Evolutionary conservation across 2,329 filamentous ascomycete species (phyloP).

Genomic region (Arthroderma sp.): DNA sequence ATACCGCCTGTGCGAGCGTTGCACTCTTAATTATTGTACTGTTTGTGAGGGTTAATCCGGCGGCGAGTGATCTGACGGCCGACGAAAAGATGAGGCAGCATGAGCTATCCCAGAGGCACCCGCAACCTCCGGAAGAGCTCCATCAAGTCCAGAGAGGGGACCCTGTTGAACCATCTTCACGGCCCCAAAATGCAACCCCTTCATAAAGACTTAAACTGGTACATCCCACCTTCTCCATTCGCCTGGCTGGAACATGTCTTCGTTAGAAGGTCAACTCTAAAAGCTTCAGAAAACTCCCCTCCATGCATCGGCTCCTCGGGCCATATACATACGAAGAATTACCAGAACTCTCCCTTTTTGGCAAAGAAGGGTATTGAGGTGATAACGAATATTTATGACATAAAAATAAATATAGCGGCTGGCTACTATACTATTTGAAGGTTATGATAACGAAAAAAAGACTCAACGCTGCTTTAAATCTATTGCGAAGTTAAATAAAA

Average conservation of each 20-base stretch:
- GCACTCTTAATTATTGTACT: conserved; percentile 42
- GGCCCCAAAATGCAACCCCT: background rate
- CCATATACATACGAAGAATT: no score
- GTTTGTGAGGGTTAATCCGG: conserved; percentile 45
- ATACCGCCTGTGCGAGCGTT: conserved; percentile 43
- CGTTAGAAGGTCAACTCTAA: background rate
- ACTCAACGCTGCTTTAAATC: no score
- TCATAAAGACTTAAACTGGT: background rate
- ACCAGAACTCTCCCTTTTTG: no score
- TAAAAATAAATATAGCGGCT: no score
- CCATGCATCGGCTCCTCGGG: no score
- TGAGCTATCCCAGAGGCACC: background rate
- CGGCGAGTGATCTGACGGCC: conserved; percentile 45
- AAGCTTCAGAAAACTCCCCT: background rate
- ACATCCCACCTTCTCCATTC: background rate
- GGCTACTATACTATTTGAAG: no score
- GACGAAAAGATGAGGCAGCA: conserved; percentile 39
- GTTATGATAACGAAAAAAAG: no score
- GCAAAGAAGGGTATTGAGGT: no score
- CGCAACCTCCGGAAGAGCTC: background rate
- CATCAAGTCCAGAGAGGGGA: background rate
- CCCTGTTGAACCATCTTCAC: background rate
- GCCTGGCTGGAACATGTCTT: background rate
- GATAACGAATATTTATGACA: no score
- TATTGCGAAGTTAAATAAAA: no score